These are phyloP conservation scores for Dichomitus squalens DNA, from an alignment of 1,284 basidiomycete genomes.

Conservation along the genomic window DNA sequence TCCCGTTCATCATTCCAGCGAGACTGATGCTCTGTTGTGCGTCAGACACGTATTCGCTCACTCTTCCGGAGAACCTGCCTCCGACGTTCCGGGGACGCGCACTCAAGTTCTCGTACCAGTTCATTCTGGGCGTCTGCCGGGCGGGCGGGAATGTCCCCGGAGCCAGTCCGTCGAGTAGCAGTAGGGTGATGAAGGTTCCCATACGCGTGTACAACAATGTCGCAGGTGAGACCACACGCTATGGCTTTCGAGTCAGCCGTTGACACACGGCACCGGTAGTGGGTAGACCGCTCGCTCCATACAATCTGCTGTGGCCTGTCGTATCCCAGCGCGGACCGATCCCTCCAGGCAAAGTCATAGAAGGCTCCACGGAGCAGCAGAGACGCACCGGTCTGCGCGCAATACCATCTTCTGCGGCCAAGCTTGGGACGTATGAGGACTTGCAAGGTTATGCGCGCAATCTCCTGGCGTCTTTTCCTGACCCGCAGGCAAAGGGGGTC, in stretches of 20 bases:
- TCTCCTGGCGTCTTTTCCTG: constrained; percentile 48
- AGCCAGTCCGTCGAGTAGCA: constrained; percentile 45
- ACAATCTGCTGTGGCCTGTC: constrained; percentile 74
- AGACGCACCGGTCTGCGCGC: constrained; percentile 9
- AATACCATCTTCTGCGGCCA: neutral
- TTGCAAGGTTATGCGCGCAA: constrained; percentile 41
- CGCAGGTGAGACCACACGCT: constrained; percentile 51
- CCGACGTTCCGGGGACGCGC: constrained; percentile 88
- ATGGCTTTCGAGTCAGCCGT: constrained; percentile 2
- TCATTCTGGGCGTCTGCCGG: constrained; percentile 86
- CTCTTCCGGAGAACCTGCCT: constrained; percentile 79
- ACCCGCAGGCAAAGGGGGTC: constrained; percentile 35
- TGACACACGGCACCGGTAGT: constrained; percentile 41
- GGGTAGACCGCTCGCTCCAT: constrained; percentile 51
- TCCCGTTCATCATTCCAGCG: neutral
- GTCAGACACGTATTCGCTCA: constrained; percentile 79
- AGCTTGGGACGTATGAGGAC: constrained; percentile 30
- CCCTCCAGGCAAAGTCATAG: constrained; percentile 22
- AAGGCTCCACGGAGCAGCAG: constrained; percentile 15
- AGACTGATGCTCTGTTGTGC: neutral
- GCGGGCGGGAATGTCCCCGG: constrained; percentile 44
- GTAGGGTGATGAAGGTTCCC: constrained; percentile 86
- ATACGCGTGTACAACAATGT: constrained; percentile 88
- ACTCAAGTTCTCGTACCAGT: constrained; percentile 86
- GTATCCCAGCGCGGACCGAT: constrained; percentile 22